phyloP scores from a whole-genome alignment of 2,329 filamentous ascomycete species.

The Ophiostoma ips region DNA sequence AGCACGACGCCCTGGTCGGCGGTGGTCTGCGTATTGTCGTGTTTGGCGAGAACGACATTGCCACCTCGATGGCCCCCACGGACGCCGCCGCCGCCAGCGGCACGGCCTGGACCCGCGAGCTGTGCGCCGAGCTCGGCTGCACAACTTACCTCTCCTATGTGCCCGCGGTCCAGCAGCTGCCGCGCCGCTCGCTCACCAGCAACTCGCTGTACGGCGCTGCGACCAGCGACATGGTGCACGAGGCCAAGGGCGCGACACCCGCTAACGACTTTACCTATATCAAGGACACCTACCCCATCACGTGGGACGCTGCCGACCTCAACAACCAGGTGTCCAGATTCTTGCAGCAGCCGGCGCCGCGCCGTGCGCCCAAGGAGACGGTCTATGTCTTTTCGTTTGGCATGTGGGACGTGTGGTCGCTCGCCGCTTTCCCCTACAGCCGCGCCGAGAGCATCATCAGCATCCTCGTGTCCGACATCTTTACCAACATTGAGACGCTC shows the following conservation, averaged over 20 bases:
- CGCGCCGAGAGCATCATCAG: conserved; percentile 25
- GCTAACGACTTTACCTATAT: conserved; percentile 32
- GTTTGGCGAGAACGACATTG: conserved; percentile 36
- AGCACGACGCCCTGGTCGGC: conserved; percentile 7
- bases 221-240: conserved; percentile 20
- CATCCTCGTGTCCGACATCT: conserved; percentile 25
- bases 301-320: conserved; percentile 27
- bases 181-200: conserved; percentile 30
- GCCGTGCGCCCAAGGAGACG: conserved; percentile 28
- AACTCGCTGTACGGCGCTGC: conserved; percentile 40
- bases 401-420: conserved; percentile 41
- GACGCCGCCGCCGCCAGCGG: conserved; percentile 11
- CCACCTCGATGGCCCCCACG: conserved; percentile 17
- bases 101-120: conserved; percentile 32
- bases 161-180: conserved; percentile 17
- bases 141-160: conserved; percentile 31
- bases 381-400: conserved; percentile 39
- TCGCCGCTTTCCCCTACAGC: conserved; percentile 31
- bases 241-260: conserved; percentile 19
- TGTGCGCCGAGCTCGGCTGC: conserved; percentile 36
- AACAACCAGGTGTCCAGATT: conserved; percentile 31
- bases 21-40: conserved; percentile 34
- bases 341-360: conserved; percentile 25
- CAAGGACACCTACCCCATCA: conserved; percentile 27
- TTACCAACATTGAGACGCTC: conserved; percentile 32